Evolutionary conservation across 164 flowering plant species (phyloP).

Genomic region (Pachysandra terminalis): DNA sequence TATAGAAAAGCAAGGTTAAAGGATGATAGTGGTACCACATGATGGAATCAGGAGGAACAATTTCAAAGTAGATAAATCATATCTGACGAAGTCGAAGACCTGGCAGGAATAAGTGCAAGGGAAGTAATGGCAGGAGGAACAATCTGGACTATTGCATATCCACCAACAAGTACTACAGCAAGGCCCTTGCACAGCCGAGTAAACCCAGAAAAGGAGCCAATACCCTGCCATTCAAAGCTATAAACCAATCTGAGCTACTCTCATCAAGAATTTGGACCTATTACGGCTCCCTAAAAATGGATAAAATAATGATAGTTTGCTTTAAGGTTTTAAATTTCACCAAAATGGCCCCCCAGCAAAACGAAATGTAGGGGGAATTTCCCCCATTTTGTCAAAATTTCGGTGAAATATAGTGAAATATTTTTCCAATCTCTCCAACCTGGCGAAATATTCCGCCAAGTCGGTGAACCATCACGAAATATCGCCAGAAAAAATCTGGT

Average conservation of each 20-base stretch:
- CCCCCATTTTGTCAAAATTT: too few species aligned
- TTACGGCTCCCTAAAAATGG: background rate
- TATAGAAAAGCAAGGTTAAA: background rate
- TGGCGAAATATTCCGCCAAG: too few species aligned
- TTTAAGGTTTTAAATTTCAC: too few species aligned
- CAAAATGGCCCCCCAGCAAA: too few species aligned
- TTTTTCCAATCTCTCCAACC: too few species aligned
- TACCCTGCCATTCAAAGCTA: constrained; percentile 39
- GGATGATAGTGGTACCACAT: background rate
- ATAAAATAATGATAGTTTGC: too few species aligned
- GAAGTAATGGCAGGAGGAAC: constrained; percentile 64
- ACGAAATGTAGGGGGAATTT: too few species aligned
- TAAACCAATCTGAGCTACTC: constrained; percentile 25
- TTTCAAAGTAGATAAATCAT: background rate
- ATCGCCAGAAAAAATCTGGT: too few species aligned
- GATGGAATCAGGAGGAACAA: background rate
- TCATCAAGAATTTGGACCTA: constrained; percentile 12
- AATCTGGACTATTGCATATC: constrained; percentile 64
- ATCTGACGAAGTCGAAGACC: constrained; percentile 31
- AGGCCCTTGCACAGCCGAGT: constrained; percentile 87
- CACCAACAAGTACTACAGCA: constrained; percentile 64
- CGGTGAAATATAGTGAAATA: too few species aligned
- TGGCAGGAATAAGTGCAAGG: constrained; percentile 91
- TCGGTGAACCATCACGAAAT: too few species aligned
- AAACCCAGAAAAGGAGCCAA: constrained; percentile 50